These are phyloP conservation scores for Podila epigama DNA, from an alignment of 192 early-diverging fungal genomes.

Conservation along the genomic window DNA sequence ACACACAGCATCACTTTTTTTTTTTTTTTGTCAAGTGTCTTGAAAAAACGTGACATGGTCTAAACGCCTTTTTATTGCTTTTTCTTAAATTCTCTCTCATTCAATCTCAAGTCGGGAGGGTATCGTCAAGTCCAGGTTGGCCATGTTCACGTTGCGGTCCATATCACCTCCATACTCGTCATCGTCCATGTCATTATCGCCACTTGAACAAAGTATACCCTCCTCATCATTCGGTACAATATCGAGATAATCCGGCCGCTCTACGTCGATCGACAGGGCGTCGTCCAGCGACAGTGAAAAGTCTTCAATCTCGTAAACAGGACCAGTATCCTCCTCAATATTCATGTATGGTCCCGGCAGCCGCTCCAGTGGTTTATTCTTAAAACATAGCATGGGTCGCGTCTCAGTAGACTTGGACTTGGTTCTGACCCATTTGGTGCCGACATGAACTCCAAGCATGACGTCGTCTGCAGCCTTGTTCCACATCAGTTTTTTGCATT, in stretches of 20 bases:
- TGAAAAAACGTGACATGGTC: background rate
- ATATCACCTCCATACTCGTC: background rate
- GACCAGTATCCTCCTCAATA: background rate
- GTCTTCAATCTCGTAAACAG: background rate
- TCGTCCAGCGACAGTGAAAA: background rate
- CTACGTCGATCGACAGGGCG: background rate
- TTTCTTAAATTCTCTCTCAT: no score
- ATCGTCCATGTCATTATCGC: background rate
- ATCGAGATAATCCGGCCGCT: constrained; percentile 13
- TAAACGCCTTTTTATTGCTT: no score
- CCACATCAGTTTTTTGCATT: constrained; percentile 37
- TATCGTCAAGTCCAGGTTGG: background rate
- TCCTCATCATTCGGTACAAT: constrained; percentile 4
- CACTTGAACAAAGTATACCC: background rate
- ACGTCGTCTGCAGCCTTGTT: constrained; percentile 35
- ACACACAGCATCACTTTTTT: background rate
- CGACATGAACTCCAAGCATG: constrained; percentile 39
- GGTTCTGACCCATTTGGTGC: background rate
- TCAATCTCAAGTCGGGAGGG: background rate
- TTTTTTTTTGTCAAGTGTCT: no score
- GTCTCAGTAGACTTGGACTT: background rate
- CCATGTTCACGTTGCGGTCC: background rate
- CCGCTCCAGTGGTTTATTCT: constrained; percentile 8
- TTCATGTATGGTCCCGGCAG: constrained; percentile 32
- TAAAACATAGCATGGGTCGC: constrained; percentile 30